These are phyloP conservation scores for Papilionanthe hybrid DNA, from an alignment of 116 monocot genomes.

Conservation along the genomic window DNA sequence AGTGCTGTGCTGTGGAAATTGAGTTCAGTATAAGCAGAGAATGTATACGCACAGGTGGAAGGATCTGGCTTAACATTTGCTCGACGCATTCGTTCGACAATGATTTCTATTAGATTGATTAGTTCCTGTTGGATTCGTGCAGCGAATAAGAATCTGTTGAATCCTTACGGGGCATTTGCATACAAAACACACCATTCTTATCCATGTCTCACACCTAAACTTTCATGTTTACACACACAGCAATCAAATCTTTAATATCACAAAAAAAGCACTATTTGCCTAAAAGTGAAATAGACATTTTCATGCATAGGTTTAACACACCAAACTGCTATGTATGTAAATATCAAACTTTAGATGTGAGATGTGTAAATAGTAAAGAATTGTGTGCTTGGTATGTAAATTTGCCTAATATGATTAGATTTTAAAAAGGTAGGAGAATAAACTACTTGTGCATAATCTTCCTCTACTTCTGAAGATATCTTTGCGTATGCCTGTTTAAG, in stretches of 20 bases:
- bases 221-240: too few relatives aligned
- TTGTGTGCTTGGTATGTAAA: background rate
- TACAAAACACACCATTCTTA: too few relatives aligned
- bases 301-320: too few relatives aligned
- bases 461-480: constrained; percentile 21
- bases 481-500: constrained; percentile 55
- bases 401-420: background rate
- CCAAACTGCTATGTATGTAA: too few relatives aligned
- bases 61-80: constrained; percentile 71
- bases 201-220: too few relatives aligned
- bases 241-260: too few relatives aligned
- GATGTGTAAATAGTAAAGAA: too few relatives aligned
- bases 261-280: too few relatives aligned
- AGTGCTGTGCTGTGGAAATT: constrained; percentile 59
- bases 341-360: too few relatives aligned
- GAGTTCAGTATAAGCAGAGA: constrained; percentile 46
- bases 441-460: background rate
- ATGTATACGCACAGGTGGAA: constrained; percentile 56
- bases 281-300: too few relatives aligned
- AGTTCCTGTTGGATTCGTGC: constrained; percentile 37
- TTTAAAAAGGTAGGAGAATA: background rate
- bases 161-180: background rate
- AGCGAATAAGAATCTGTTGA: background rate
- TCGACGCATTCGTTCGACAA: constrained; percentile 56
- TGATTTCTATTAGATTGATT: constrained; percentile 59